Evolutionary conservation across 805 yeast genomes (phyloP).

Genomic region (Candida tibetensis): DNA sequence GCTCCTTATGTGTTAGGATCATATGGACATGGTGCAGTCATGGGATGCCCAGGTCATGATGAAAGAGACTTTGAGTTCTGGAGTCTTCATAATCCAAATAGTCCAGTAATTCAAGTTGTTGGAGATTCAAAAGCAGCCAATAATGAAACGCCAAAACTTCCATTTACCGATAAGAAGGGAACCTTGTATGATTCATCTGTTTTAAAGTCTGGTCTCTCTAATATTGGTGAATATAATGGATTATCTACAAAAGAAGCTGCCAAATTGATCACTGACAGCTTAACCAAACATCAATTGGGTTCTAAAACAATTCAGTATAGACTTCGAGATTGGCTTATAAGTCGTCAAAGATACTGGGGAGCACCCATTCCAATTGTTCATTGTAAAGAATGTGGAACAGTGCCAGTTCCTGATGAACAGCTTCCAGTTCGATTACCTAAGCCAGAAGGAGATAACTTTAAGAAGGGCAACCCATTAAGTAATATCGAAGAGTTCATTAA

Average conservation of each 20-base stretch:
- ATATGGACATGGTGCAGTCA: constrained; percentile 92
- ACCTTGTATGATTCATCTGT: constrained; percentile 28
- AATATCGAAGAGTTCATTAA: constrained; percentile 65
- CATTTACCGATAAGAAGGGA: constrained; percentile 51
- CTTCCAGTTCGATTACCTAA: constrained; percentile 81
- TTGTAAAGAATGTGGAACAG: constrained; percentile 82
- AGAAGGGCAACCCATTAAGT: constrained; percentile 64
- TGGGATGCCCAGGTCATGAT: constrained; percentile 98
- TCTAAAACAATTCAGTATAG: constrained; percentile 50
- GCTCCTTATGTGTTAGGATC: constrained; percentile 86
- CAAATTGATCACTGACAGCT: constrained; percentile 36
- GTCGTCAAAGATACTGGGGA: constrained; percentile 97
- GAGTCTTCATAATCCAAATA: constrained; percentile 54
- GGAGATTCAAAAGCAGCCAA: constrained; percentile 24
- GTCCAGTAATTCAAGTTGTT: constrained; percentile 43
- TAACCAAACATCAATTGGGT: constrained; percentile 46
- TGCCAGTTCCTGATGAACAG: constrained; percentile 85
- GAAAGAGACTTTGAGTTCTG: constrained; percentile 80
- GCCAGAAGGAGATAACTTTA: constrained; percentile 50
- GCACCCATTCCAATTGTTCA: constrained; percentile 96
- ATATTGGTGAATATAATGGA: constrained; percentile 47
- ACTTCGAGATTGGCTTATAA: constrained; percentile 90
- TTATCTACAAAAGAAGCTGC: constrained; percentile 51
- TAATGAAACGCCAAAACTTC: constrained; percentile 35
- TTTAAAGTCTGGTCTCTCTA: constrained; percentile 23